phyloP scores from a whole-genome alignment of 768 basidiomycete genomes.

The Lepiota venenata region DNA sequence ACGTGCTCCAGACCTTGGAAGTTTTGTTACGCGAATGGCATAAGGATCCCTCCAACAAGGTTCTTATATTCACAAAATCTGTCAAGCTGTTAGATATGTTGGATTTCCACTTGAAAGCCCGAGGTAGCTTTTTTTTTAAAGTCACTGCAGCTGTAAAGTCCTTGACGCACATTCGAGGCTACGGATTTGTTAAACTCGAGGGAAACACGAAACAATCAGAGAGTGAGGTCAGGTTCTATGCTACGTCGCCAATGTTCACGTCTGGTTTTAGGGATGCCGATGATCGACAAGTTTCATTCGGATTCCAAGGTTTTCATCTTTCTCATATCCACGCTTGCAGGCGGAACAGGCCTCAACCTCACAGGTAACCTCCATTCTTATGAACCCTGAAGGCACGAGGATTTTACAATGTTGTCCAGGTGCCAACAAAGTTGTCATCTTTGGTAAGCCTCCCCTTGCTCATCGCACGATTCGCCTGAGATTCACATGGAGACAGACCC shows the following conservation, averaged over 20 bases:
- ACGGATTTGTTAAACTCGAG: slow-evolving; percentile 72
- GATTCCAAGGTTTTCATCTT: slow-evolving; percentile 76
- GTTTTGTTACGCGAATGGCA: slow-evolving; percentile 64
- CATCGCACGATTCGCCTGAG: slow-evolving; percentile 1
- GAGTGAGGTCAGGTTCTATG: slow-evolving; percentile 42
- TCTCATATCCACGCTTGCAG: slow-evolving; percentile 87
- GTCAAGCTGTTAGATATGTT: slow-evolving; percentile 89
- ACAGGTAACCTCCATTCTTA: slow-evolving; percentile 37
- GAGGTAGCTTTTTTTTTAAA: slow-evolving; percentile 34
- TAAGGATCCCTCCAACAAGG: slow-evolving; percentile 71
- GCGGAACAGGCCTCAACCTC: slow-evolving; percentile 88
- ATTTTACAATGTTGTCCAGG: slow-evolving; percentile 29
- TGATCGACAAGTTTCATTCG: slow-evolving; percentile 81
- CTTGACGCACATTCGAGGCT: slow-evolving; percentile 28
- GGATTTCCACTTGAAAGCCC: slow-evolving; percentile 63
- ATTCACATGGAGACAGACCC: slow-evolving; percentile 53
- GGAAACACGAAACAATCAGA: slow-evolving; percentile 68
- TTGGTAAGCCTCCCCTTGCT: slow-evolving; percentile 45
- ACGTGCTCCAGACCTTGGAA: slow-evolving; percentile 53
- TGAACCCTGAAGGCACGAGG: not conserved
- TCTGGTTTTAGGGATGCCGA: slow-evolving; percentile 62
- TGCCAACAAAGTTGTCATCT: slow-evolving; percentile 93
- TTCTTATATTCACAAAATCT: slow-evolving; percentile 91
- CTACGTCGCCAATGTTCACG: not conserved
- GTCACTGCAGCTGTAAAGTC: not conserved